Conservation (phyloP, 1,284 basidiomycete species). For the Microbotryum lychnidis-dioicae region DNA sequence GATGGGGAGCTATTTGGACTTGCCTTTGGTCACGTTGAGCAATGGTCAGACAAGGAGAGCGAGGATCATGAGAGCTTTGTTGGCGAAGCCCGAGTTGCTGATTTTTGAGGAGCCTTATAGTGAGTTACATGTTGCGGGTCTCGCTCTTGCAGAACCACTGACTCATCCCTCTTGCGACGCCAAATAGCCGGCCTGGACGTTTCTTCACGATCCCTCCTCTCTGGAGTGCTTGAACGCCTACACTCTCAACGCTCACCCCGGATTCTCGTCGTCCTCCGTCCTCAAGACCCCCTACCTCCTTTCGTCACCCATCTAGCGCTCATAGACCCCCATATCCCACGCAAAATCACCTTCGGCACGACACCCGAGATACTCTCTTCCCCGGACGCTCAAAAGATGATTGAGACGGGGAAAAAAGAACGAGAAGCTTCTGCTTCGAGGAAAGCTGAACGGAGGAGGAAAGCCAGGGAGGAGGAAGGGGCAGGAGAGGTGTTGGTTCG, state of each 20-base stretch:
- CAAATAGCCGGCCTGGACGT: slow-evolving; percentile 56
- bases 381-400: not conserved
- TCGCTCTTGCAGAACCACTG: no score
- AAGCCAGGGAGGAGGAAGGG: slow-evolving; percentile 11
- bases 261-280: slow-evolving; percentile 69
- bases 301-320: slow-evolving; percentile 75
- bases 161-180: no score
- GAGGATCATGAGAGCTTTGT: slow-evolving; percentile 67
- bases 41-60: slow-evolving; percentile 89
- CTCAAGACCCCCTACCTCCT: slow-evolving; percentile 69
- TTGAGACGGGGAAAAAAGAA: slow-evolving; percentile 18
- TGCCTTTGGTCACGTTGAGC: slow-evolving; percentile 72
- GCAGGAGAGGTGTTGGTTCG: slow-evolving; percentile 45
- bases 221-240: slow-evolving; percentile 53
- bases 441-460: slow-evolving; percentile 1
- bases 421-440: slow-evolving; percentile 8
- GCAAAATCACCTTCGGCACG: slow-evolving; percentile 47
- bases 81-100: slow-evolving; percentile 61
- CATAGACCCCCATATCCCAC: slow-evolving; percentile 16
- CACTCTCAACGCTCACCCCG: slow-evolving; percentile 47
- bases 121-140: slow-evolving; percentile 43
- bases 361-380: slow-evolving; percentile 43
- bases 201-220: slow-evolving; percentile 47
- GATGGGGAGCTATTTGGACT: slow-evolving; percentile 53
- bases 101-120: slow-evolving; percentile 70